Percentiles rank a stretch among this genome's conserved stretches.
phyloP scores from a whole-genome alignment of 2,329 filamentous ascomycete genomes.

The Claviceps capensis region DNA sequence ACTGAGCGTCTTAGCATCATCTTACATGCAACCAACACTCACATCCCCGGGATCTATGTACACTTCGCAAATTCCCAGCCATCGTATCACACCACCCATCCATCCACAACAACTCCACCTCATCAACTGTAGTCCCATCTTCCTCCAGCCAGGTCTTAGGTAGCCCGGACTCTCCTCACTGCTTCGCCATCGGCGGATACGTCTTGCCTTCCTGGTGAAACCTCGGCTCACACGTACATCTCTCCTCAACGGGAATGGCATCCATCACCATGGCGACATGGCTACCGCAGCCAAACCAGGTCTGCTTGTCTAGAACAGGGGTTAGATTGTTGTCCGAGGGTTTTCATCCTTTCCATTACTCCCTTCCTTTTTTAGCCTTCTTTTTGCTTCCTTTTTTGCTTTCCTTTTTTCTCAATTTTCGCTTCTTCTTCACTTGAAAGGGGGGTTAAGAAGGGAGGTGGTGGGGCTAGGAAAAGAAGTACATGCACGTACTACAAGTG shows the following conservation, averaged over 20 bases:
- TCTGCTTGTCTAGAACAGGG: constrained; percentile 33
- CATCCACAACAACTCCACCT: too few relatives aligned
- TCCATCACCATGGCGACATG: constrained; percentile 52
- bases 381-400: not conserved
- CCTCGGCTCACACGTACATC: constrained; percentile 53
- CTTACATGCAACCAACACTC: too few relatives aligned
- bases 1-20: constrained; percentile 6
- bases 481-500: constrained; percentile 41
- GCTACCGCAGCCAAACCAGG: constrained; percentile 53
- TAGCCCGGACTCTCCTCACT: constrained; percentile 7
- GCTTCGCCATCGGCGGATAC: constrained; percentile 50
- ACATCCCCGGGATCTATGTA: too few relatives aligned
- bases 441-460: too few relatives aligned
- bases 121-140: constrained; percentile 8
- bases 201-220: constrained; percentile 44
- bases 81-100: too few relatives aligned
- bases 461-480: too few relatives aligned
- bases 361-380: not conserved
- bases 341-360: not conserved
- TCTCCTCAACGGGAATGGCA: constrained; percentile 38
- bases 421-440: too few relatives aligned
- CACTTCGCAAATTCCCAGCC: too few relatives aligned
- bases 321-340: not conserved
- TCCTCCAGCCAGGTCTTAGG: constrained; percentile 11
- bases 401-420: too few relatives aligned